Evolutionary conservation across 306 rosid species (phyloP), one percentile per base, ranked within the genome.

Genomic region (Citrullus mucosospermus): DNA sequence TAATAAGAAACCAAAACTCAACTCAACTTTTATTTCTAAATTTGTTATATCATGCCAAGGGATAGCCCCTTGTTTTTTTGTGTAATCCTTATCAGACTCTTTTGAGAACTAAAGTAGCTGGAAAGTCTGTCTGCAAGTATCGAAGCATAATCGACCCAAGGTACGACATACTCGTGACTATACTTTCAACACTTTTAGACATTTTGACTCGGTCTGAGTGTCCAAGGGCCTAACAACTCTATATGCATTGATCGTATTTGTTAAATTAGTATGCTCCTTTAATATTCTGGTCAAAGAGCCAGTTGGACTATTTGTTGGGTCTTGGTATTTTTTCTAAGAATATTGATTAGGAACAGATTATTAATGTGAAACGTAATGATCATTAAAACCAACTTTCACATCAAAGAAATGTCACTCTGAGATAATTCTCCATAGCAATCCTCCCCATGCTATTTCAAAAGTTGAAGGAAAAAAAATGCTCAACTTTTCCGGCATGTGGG

Each of bases 391-490:
- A 72, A 72, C 46, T 51, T 34, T 51, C 25, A 72, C 15, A 72
- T 72, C 16, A 72, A 46, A 48, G 44, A 51, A 74, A 53, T 74
- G 59, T 74, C 53, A 54, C 34, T 74, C 46, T 50, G 9, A 51
- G 62, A 73, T 51, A 73, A 28, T 73, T 73, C 46, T 32, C 46
- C 62, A 74, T 22, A 70, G 14, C 22, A 48, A 6, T 71, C 39
- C n/a, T 71, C 44, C 77, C 30, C 59, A 30, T 14, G 59, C 44
- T 71, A 48, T 16, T 73, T 12, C 46, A 70, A 86, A 83, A 77
- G 83, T 83, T 44, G 61, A 67, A 59, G 79, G 59, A 62, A 43
- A 68, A 25, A 48, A 87, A 80, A 86, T 80, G 83, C 88, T 75
- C 28, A 65, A 79, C 79, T 83, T 86, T 91, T 80, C 44, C 74